A percentile compares a stretch with the other conserved stretches of the same genome.
Conservation (phyloP, 129 eudicot species). For the Tanacetum coccineum region DNA sequence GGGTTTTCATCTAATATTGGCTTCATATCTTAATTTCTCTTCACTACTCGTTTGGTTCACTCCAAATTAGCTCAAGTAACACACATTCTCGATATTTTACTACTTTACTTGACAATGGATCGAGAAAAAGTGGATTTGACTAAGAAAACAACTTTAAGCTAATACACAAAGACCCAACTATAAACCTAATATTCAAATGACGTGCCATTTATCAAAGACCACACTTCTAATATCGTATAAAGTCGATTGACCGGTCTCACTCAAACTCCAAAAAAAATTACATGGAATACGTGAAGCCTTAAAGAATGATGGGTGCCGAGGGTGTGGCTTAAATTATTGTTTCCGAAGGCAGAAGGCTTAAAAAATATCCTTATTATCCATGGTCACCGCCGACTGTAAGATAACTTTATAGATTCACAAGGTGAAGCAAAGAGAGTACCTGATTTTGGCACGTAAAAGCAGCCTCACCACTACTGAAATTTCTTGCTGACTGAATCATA, state of each 20-base stretch:
- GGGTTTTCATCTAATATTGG: conserved; percentile 34
- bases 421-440: no score
- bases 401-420: conserved; percentile 28
- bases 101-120: not conserved
- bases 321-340: conserved; percentile 28
- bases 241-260: conserved; percentile 15
- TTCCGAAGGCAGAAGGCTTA: conserved; percentile 10
- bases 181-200: no score
- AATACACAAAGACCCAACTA: no score
- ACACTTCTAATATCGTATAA: conserved; percentile 14
- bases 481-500: conserved; percentile 65
- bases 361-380: conserved; percentile 36
- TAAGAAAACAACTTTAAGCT: not conserved
- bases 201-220: not conserved
- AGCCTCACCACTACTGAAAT: conserved; percentile 38
- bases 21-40: not conserved
- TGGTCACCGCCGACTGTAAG: conserved; percentile 29
- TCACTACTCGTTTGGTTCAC: conserved; percentile 15
- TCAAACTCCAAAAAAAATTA: conserved; percentile 31
- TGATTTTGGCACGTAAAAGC: conserved; percentile 9
- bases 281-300: conserved; percentile 34
- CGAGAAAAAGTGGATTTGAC: not conserved
- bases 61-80: not conserved
- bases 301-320: conserved; percentile 6
- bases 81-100: no score